phyloP scores from a whole-genome alignment of 805 yeast species.

The Zygoascus biomembranicola region DNA sequence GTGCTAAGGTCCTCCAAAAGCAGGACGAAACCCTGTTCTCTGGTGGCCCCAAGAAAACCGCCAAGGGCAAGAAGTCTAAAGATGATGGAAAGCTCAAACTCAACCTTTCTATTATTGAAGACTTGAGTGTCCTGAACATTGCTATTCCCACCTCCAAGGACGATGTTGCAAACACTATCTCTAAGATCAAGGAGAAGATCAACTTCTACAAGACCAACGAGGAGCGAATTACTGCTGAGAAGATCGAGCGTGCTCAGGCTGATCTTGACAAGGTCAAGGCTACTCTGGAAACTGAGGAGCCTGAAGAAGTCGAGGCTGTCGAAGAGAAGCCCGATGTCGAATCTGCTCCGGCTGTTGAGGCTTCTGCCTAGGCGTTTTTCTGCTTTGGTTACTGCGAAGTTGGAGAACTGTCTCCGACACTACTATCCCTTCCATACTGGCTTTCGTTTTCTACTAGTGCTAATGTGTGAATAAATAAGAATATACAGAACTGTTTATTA shows the following conservation, averaged over 20 bases:
- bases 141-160: conserved; percentile 71
- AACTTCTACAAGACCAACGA: conserved; percentile 60
- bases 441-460: background rate
- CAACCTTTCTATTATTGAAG: conserved; percentile 71
- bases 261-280: conserved; percentile 62
- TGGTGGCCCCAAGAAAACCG: conserved; percentile 44
- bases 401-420: background rate
- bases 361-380: conserved; percentile 2
- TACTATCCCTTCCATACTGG: background rate
- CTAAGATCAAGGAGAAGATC: conserved; percentile 63
- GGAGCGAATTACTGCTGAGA: conserved; percentile 70
- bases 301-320: conserved; percentile 3
- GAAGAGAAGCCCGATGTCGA: background rate
- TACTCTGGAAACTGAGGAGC: conserved; percentile 21
- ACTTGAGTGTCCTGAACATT: conserved; percentile 67
- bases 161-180: conserved; percentile 58
- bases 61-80: conserved; percentile 38
- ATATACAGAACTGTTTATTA: background rate
- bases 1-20: conserved; percentile 54
- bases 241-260: conserved; percentile 67
- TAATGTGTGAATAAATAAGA: background rate
- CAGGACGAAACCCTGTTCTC: conserved; percentile 54
- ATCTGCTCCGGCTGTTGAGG: conserved; percentile 10
- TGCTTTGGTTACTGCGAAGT: background rate
- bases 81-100: conserved; percentile 48